A percentile compares a stretch with the other conserved stretches of the same genome.
Conservation (phyloP, 169 alveolate genomes). For the Eimeria zaria region DNA sequence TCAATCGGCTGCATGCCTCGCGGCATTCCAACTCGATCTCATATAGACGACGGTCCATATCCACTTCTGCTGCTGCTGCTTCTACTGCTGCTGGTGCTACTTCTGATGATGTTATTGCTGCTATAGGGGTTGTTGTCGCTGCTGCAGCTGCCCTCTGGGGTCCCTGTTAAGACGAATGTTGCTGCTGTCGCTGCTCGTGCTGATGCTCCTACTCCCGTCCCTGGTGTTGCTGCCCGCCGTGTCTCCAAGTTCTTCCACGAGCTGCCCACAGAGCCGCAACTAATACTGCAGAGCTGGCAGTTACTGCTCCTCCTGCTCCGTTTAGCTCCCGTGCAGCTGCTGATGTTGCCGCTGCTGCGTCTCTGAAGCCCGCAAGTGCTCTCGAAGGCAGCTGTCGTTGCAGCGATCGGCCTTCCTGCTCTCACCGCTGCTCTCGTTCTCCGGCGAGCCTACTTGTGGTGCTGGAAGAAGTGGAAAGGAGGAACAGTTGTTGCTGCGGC, state of each 20-base stretch:
- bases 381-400: background rate
- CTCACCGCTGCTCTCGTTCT: background rate
- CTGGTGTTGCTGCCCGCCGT: background rate
- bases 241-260: background rate
- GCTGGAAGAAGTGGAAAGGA: background rate
- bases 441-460: background rate
- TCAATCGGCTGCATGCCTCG: background rate
- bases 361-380: background rate
- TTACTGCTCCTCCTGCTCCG: background rate
- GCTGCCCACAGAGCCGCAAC: background rate
- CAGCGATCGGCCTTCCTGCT: background rate
- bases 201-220: background rate
- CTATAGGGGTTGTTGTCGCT: background rate
- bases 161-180: background rate
- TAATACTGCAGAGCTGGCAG: background rate
- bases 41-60: background rate
- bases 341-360: conserved; percentile 17
- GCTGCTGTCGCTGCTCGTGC: background rate
- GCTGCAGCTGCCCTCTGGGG: background rate
- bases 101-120: background rate
- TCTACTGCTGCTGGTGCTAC: conserved; percentile 1
- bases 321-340: background rate
- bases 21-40: conserved; percentile 54
- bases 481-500: background rate
- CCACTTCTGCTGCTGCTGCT: conserved; percentile 23